A percentile compares a stretch with the other conserved stretches of the same genome.
Evolutionary conservation across 345 rosid genomes (phyloP).

Genomic region (Murraya paniculata): DNA sequence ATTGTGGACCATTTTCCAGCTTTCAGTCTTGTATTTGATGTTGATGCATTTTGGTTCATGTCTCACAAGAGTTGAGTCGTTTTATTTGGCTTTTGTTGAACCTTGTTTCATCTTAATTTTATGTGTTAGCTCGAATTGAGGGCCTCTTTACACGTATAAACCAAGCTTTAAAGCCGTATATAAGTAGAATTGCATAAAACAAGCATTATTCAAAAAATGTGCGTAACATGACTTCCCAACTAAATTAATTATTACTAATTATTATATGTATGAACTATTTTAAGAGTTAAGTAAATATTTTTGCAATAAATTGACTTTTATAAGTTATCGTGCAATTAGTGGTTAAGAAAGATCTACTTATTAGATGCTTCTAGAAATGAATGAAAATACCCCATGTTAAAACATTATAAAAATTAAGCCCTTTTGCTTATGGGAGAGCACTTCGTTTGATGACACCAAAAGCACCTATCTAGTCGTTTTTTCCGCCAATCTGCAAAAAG

Average conservation of each 20-base stretch:
- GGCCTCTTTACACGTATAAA: not conserved
- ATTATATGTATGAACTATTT: not conserved
- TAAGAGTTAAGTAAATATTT: not conserved
- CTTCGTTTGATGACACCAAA: not conserved
- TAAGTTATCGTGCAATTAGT: not conserved
- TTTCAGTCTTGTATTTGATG: not conserved
- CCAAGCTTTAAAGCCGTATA: not conserved
- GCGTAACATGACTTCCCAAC: not conserved
- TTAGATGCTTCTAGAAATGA: not conserved
- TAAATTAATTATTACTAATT: not conserved
- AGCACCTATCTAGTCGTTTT: not conserved
- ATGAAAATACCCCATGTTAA: not conserved
- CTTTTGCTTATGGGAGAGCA: not conserved
- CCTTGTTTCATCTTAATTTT: not conserved
- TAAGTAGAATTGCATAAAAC: not conserved
- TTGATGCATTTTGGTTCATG: not conserved
- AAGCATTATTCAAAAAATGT: not conserved
- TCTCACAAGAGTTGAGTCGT: not conserved
- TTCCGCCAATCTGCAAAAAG: not conserved
- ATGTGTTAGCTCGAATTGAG: not conserved
- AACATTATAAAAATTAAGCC: not conserved
- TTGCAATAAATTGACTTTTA: not conserved
- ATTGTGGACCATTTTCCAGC: constrained; percentile 1
- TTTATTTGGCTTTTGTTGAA: not conserved
- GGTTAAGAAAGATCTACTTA: too few species aligned